Evolutionary conservation across 2,329 filamentous ascomycete genomes (phyloP).

Genomic region (Microdochium bolleyi): DNA sequence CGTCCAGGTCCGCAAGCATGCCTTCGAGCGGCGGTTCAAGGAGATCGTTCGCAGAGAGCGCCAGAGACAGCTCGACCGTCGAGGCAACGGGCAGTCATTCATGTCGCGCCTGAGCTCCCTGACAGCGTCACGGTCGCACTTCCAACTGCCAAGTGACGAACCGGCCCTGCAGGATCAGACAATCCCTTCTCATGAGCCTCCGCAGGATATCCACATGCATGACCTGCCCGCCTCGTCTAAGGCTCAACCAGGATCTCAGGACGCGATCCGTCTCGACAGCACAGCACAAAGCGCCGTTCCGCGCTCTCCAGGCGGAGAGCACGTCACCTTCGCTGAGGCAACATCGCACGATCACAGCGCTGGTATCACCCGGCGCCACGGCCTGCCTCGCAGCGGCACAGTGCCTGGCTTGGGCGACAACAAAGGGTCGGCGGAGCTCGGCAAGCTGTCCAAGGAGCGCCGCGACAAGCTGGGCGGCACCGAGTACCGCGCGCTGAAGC

Average conservation of each 20-base stretch:
- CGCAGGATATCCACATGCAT: background rate
- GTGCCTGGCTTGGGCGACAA: background rate
- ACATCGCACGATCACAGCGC: constrained; percentile 2
- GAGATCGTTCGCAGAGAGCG: constrained; percentile 37
- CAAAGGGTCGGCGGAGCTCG: background rate
- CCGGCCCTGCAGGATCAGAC: too few relatives aligned
- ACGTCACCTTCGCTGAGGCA: constrained; percentile 12
- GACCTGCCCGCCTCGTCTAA: too few relatives aligned
- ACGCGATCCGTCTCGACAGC: too few relatives aligned
- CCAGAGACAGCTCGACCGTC: constrained; percentile 18
- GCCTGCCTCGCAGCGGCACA: background rate
- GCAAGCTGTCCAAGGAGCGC: background rate
- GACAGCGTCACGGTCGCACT: background rate
- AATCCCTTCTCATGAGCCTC: too few relatives aligned
- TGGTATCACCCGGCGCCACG: background rate
- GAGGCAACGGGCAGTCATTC: constrained; percentile 15
- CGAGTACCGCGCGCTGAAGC: constrained; percentile 54
- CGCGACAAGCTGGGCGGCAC: constrained; percentile 44
- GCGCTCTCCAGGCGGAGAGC: background rate
- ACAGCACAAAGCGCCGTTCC: too few relatives aligned
- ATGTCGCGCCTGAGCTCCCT: constrained; percentile 13
- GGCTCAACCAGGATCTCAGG: background rate
- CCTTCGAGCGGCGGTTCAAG: constrained; percentile 54
- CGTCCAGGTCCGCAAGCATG: constrained; percentile 49
- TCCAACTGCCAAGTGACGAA: background rate